Evolutionary conservation across 129 eudicot genomes (phyloP).

Genomic region (Saposhnikovia divaricata): DNA sequence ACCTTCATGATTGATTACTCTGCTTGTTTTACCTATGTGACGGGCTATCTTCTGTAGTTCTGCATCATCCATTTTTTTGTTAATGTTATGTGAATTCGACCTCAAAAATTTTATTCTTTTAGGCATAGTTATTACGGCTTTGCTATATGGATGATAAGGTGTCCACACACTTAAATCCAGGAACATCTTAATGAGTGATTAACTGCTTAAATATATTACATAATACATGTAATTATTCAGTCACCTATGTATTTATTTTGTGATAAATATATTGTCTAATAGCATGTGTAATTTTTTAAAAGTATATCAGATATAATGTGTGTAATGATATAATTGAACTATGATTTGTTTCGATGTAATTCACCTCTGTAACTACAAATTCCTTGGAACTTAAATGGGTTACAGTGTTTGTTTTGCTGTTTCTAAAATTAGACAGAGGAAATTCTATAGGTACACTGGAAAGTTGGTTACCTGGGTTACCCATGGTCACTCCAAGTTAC

Average conservation of each 20-base stretch:
- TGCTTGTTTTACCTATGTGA: not conserved
- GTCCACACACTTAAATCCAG: not conserved
- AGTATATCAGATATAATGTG: no score
- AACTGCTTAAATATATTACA: not conserved
- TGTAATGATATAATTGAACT: no score
- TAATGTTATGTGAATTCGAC: not conserved
- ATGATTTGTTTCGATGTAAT: no score
- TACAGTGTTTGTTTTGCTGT: no score
- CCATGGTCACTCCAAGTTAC: no score
- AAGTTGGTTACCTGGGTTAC: no score
- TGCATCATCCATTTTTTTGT: not conserved
- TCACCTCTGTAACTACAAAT: no score
- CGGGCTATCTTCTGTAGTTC: not conserved
- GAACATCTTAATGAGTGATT: not conserved
- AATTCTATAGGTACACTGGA: no score
- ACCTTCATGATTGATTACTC: not conserved
- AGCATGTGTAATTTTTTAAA: no score
- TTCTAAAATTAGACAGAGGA: no score
- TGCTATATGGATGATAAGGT: not conserved
- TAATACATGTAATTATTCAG: not conserved
- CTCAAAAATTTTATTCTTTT: not conserved
- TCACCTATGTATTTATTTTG: not conserved
- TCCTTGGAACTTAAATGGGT: no score
- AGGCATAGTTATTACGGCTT: not conserved
- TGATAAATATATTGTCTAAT: no score